Base-by-base conservation (phyloP, 2,329 filamentous ascomycete genomes). In the Rasamsonia emersonii region DNA sequence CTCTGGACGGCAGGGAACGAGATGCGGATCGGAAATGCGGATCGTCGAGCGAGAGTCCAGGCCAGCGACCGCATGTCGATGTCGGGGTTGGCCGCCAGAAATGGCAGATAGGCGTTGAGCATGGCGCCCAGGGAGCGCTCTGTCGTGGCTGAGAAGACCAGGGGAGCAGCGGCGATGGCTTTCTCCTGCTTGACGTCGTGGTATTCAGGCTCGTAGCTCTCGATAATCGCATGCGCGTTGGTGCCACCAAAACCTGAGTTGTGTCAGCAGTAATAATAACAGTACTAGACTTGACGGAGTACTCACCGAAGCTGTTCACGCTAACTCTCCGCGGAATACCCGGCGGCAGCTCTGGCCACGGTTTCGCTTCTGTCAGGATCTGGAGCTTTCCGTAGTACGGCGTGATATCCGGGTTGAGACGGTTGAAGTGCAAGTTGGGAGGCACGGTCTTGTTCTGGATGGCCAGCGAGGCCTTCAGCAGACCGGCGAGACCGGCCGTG, bases 231-330 rank as follows among this genome's bases (percentile, higher is more conserved):
- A 34, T 59, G 53, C 1, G 48, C 51, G 33, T 60, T 60, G 2
- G 54, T 48, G 4, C 58, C 57, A 13, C 56, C 57, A 29, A 52
- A 55, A 0, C 57, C 45, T n/a, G n/a, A n/a, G n/a, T n/a, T n/a
- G n/a, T n/a, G n/a, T n/a, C n/a, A n/a, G n/a, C n/a, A n/a, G n/a
- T n/a, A n/a, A n/a, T n/a, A n/a, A n/a, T n/a, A n/a, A n/a, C n/a
- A n/a, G n/a, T n/a, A n/a, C n/a, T n/a, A n/a, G n/a, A n/a, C n/a
- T n/a, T n/a, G n/a, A n/a, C n/a, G n/a, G n/a, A n/a, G n/a, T n/a
- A n/a, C n/a, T n/a, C n/a, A n/a, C n/a, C n/a, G n/a, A n/a, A n/a
- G n/a, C n/a, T n/a, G 26, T 9, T 23, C 18, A n/a, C n/a, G 18
- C 36, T 39, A 2, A 34, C 37, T 18, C 43, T 28, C 18, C 36